Conservation (phyloP, 2,329 filamentous ascomycete genomes). For the Fusarium falciforme region DNA sequence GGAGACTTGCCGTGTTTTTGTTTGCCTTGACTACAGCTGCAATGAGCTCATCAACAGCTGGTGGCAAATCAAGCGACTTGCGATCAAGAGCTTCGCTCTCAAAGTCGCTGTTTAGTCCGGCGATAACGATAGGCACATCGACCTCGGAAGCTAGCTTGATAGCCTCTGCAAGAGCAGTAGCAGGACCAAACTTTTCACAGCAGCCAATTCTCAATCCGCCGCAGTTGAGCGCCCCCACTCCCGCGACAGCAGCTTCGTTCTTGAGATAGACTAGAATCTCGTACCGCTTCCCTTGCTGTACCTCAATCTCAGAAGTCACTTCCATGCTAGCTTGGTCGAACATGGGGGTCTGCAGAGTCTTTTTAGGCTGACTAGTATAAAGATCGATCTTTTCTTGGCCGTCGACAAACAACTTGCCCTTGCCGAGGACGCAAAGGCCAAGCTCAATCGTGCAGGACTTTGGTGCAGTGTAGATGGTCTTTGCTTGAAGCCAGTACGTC, state of each 20-base stretch:
- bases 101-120: background rate
- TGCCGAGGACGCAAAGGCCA: background rate
- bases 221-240: background rate
- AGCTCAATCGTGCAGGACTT: background rate
- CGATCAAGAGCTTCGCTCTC: conserved; percentile 5
- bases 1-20: background rate
- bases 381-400: background rate
- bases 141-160: background rate
- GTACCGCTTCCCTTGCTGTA: background rate
- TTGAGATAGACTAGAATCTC: background rate
- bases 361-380: background rate
- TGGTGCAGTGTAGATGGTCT: background rate
- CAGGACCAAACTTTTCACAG: background rate
- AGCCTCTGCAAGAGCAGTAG: background rate
- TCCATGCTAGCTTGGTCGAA: background rate
- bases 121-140: background rate
- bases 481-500: background rate
- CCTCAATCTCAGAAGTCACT: background rate
- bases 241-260: background rate
- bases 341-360: background rate
- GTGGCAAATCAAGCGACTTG: conserved; percentile 1
- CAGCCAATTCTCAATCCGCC: background rate
- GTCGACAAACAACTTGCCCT: background rate
- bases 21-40: no score
- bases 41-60: conserved; percentile 5